Evolutionary conservation across 2,329 filamentous ascomycete genomes (phyloP).

Genomic region (Trichoderma sp.): DNA sequence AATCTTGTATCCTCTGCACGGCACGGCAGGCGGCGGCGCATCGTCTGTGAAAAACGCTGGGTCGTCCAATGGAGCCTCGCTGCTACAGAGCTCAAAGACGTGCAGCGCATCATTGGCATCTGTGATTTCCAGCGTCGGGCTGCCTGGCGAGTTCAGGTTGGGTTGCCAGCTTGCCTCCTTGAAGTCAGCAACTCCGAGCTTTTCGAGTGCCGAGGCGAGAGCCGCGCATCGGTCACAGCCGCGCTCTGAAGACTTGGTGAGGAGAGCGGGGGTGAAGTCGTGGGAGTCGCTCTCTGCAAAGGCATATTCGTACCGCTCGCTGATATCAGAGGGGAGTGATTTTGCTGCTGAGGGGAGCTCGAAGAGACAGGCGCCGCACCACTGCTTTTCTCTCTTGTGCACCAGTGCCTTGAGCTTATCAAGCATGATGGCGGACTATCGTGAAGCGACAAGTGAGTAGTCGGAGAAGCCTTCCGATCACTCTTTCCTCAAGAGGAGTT

Average conservation of each 20-base stretch:
- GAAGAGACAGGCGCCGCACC: slow-evolving; percentile 27
- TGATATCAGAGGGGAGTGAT: slow-evolving; percentile 8
- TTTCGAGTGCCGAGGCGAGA: slow-evolving; percentile 5
- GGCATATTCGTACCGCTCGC: neutral
- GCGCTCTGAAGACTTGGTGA: slow-evolving; percentile 3
- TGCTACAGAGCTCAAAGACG: slow-evolving; percentile 19
- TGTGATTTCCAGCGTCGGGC: neutral
- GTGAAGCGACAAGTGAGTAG: neutral
- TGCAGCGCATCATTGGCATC: neutral
- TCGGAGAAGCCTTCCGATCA: neutral
- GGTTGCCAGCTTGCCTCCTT: slow-evolving; percentile 8
- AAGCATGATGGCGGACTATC: slow-evolving; percentile 2
- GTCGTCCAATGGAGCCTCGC: neutral
- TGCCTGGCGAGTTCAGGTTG: neutral
- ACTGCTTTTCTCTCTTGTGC: neutral
- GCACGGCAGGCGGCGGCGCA: slow-evolving; percentile 1
- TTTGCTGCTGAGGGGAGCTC: slow-evolving; percentile 16
- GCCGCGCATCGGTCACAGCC: slow-evolving; percentile 20
- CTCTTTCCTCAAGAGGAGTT: neutral
- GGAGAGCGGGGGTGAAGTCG: slow-evolving; percentile 13
- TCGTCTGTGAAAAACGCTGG: neutral
- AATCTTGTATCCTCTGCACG: slow-evolving; percentile 1
- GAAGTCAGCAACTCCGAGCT: neutral
- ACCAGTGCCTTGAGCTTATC: slow-evolving; percentile 7
- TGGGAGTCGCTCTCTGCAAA: slow-evolving; percentile 16